These are phyloP conservation scores for Monosiga brevicollis DNA, from an alignment of 78 protist genomes.

Conservation along the genomic window DNA sequence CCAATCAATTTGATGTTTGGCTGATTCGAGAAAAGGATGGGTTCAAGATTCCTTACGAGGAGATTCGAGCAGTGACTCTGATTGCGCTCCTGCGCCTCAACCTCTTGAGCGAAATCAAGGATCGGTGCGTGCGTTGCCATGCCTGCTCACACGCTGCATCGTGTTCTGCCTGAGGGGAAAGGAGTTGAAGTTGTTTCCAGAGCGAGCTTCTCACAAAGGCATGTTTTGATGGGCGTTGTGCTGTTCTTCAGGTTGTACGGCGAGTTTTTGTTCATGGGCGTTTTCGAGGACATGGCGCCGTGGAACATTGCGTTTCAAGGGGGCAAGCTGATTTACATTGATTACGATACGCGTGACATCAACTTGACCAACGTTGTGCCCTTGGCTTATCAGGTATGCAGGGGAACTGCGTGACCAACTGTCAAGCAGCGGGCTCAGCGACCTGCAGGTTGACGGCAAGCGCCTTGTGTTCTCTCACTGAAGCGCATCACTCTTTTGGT, in stretches of 20 bases:
- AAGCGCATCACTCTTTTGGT: background rate
- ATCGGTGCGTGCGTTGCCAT: no score
- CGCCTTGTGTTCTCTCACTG: background rate
- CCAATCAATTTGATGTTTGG: background rate
- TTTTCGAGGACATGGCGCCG: conserved; percentile 13
- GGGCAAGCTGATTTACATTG: background rate
- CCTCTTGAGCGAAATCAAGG: background rate
- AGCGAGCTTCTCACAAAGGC: no score
- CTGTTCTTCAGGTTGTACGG: background rate
- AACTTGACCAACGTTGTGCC: background rate
- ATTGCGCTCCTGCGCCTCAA: conserved; percentile 1
- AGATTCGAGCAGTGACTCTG: background rate
- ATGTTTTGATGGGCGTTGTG: no score
- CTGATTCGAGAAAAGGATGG: background rate
- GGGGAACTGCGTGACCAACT: no score
- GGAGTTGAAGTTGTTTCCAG: no score
- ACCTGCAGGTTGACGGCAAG: no score
- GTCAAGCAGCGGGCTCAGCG: no score
- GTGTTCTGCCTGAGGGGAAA: no score
- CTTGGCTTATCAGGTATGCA: background rate
- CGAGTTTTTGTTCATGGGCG: background rate
- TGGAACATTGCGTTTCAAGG: background rate
- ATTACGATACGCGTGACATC: background rate
- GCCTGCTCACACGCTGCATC: no score
- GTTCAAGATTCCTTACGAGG: conserved; percentile 4